A percentile compares a stretch with the other conserved stretches of the same genome.
Conservation (phyloP, 148 eudicot species). For the Rhododendron vialii region DNA sequence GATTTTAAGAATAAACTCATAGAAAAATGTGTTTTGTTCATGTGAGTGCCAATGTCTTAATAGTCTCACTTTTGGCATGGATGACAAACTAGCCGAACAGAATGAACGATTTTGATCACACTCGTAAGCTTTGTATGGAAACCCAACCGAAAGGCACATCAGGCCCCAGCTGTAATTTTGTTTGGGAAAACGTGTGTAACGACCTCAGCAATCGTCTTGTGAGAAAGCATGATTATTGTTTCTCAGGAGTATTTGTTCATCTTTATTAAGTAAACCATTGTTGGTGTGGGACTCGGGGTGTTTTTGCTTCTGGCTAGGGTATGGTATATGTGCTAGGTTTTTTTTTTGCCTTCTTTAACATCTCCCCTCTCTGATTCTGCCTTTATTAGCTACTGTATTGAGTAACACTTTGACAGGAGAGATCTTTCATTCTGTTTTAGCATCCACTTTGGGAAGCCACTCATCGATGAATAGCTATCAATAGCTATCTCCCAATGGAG, state of each 20-base stretch:
- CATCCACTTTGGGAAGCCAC: not conserved
- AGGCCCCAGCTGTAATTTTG: not conserved
- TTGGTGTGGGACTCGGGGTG: not conserved
- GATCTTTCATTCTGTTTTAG: not conserved
- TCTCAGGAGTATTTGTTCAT: not conserved
- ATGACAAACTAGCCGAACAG: not conserved
- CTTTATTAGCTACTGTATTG: not conserved
- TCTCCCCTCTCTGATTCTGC: not conserved
- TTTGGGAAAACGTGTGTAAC: not conserved
- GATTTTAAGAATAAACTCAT: not conserved
- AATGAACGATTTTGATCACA: not conserved
- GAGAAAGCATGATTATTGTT: not conserved
- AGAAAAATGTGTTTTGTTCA: not conserved
- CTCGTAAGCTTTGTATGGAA: not conserved
- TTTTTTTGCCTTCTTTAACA: not conserved
- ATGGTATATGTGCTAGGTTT: not conserved
- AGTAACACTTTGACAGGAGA: not conserved
- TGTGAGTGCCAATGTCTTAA: not conserved
- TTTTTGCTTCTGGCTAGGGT: not conserved
- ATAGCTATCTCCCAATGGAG: no score
- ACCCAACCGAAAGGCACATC: not conserved
- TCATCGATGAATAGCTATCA: no score
- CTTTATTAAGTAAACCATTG: not conserved
- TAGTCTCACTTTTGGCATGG: not conserved
- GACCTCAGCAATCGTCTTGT: not conserved